Evolutionary conservation across 208 protist species (phyloP).

Genomic region (Wallacemonas rigidus): DNA sequence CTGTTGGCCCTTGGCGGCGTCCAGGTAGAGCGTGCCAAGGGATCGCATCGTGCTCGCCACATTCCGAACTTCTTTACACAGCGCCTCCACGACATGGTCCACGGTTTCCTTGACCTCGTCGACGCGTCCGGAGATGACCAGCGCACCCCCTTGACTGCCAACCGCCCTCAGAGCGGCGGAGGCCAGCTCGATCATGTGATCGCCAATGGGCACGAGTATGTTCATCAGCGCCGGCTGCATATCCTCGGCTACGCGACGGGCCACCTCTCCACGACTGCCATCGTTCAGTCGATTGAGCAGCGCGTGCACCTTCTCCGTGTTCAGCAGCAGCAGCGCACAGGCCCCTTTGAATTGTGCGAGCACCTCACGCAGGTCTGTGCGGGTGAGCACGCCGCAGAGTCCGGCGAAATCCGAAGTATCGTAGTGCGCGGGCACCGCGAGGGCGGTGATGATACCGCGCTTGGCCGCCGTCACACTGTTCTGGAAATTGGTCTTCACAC

Average conservation of each 20-base stretch:
- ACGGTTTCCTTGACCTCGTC: conserved; percentile 4
- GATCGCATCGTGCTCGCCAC: conserved; percentile 58
- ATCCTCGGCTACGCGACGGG: conserved; percentile 53
- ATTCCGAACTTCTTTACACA: conserved; percentile 58
- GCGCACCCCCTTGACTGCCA: conserved; percentile 35
- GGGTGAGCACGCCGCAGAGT: conserved; percentile 33
- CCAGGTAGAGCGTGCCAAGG: conserved; percentile 70
- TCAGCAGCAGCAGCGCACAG: conserved; percentile 70
- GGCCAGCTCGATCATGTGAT: conserved; percentile 44
- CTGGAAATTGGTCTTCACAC: conserved; percentile 59
- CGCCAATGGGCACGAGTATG: conserved; percentile 45
- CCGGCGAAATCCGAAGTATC: conserved; percentile 29
- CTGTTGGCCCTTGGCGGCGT: conserved; percentile 46
- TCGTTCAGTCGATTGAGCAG: conserved; percentile 36
- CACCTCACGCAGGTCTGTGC: conserved; percentile 58
- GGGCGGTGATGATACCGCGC: conserved; percentile 46
- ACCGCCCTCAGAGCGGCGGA: conserved; percentile 42
- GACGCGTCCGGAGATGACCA: conserved; percentile 4
- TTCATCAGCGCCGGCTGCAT: conserved; percentile 80
- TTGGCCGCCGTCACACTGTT: conserved; percentile 48
- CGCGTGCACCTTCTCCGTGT: conserved; percentile 40
- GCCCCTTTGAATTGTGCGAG: conserved; percentile 81
- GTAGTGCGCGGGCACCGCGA: conserved; percentile 54
- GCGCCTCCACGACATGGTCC: conserved; percentile 3
- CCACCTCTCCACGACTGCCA: conserved; percentile 25